These are phyloP conservation scores for Penicillium griseofulvum DNA, from an alignment of 2,329 filamentous ascomycete genomes.

Conservation along the genomic window DNA sequence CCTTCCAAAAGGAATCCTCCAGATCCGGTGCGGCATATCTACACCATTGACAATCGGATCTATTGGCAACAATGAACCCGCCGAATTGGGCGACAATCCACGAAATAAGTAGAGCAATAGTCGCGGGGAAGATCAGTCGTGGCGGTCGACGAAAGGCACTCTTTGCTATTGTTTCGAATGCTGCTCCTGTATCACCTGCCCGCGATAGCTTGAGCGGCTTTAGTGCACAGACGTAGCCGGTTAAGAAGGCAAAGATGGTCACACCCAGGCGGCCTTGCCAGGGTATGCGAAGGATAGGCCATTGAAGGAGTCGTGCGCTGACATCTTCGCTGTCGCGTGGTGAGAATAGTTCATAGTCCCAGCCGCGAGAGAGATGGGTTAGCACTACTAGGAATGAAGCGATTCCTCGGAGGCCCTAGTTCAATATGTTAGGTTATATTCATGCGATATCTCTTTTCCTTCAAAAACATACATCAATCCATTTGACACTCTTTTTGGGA, in stretches of 20 bases:
- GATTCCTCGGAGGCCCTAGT: conserved; percentile 52
- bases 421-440: not conserved
- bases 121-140: conserved; percentile 52
- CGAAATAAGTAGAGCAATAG: conserved; percentile 51
- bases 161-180: conserved; percentile 51
- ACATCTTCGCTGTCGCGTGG: conserved; percentile 45
- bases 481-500: conserved; percentile 50
- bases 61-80: conserved; percentile 48
- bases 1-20: conserved; percentile 45
- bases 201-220: conserved; percentile 54
- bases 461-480: conserved; percentile 56
- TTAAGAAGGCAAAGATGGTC: conserved; percentile 57
- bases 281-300: conserved; percentile 55
- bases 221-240: conserved; percentile 56
- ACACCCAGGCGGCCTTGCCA: conserved; percentile 56
- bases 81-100: conserved; percentile 52
- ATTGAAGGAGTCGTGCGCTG: conserved; percentile 49
- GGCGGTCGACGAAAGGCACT: conserved; percentile 55
- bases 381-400: conserved; percentile 54
- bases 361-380: conserved; percentile 53
- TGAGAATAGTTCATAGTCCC: conserved; percentile 53
- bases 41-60: conserved; percentile 53
- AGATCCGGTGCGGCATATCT: conserved; percentile 49
- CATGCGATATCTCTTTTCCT: not conserved
- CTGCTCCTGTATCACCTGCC: conserved; percentile 44